Evolutionary conservation across 2,329 filamentous ascomycete species (phyloP).

Genomic region (Aspergillus brunneoviolaceus): DNA sequence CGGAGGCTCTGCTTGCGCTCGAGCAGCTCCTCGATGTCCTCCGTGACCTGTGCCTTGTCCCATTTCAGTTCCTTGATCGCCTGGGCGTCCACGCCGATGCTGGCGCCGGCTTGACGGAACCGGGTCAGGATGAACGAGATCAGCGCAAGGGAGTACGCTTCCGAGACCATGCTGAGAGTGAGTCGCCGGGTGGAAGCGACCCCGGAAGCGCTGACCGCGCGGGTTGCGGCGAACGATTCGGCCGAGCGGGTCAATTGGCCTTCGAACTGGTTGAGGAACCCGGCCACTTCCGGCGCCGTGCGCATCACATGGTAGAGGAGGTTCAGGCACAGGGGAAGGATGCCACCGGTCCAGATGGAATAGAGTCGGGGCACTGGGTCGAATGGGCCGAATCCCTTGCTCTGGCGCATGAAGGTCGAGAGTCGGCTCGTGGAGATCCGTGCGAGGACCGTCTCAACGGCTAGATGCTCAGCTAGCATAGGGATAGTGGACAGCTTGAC

Average conservation of each 20-base stretch:
- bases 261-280: constrained; percentile 87
- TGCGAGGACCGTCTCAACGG: constrained; percentile 78
- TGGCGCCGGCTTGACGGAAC: constrained; percentile 63
- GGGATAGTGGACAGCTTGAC: constrained; percentile 82
- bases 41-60: constrained; percentile 69
- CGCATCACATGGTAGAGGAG: constrained; percentile 77
- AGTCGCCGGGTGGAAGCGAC: constrained; percentile 58
- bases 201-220: constrained; percentile 45
- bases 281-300: constrained; percentile 77
- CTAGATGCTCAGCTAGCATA: constrained; percentile 81
- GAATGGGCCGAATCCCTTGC: constrained; percentile 72
- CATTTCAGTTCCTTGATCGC: constrained; percentile 73
- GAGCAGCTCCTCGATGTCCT: constrained; percentile 82
- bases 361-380: constrained; percentile 76
- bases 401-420: constrained; percentile 69
- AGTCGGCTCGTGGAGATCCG: constrained; percentile 78
- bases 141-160: constrained; percentile 76
- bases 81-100: constrained; percentile 55
- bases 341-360: constrained; percentile 82
- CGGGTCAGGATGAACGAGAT: constrained; percentile 70
- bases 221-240: constrained; percentile 62
- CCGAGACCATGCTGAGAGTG: constrained; percentile 70
- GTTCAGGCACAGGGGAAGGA: constrained; percentile 86
- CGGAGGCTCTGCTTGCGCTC: constrained; percentile 66
- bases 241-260: constrained; percentile 72